Evolutionary conservation across 176 grass and related monocot genomes (phyloP).

Genomic region (Oryza officinalis): DNA sequence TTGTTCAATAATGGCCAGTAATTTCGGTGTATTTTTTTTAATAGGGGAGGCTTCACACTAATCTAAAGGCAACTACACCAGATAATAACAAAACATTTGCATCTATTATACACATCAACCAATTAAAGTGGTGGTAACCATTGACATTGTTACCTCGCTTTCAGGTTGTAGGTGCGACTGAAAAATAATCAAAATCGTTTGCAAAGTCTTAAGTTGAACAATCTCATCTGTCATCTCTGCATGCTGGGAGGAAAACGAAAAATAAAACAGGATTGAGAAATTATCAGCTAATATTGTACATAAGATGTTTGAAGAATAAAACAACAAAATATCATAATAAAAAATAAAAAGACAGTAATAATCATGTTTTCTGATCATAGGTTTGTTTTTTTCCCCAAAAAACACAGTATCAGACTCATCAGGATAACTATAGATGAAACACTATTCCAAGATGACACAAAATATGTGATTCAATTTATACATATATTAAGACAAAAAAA

Average conservation of each 20-base stretch:
- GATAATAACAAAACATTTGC: conserved; percentile 15
- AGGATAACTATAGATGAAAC: conserved; percentile 19
- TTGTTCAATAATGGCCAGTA: conserved; percentile 1
- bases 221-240: conserved; percentile 93
- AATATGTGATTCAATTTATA: conserved; percentile 22
- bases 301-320: neutral
- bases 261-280: conserved; percentile 39
- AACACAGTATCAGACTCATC: neutral
- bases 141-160: conserved; percentile 73
- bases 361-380: neutral
- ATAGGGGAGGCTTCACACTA: conserved; percentile 11
- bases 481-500: neutral
- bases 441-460: too few relatives aligned
- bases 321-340: neutral
- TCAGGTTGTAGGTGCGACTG: conserved; percentile 90
- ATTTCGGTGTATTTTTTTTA: neutral
- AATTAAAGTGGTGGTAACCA: conserved; percentile 22
- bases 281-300: conserved; percentile 23
- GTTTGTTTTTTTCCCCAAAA: neutral
- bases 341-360: conserved; percentile 10
- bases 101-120: conserved; percentile 19
- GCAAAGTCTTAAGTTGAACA: conserved; percentile 93
- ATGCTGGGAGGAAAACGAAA: conserved; percentile 55
- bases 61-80: conserved; percentile 19
- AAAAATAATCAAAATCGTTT: conserved; percentile 94